Conservation (phyloP, 1,139 yeast genomes). For the Cylindricascospora bacillispora region DNA sequence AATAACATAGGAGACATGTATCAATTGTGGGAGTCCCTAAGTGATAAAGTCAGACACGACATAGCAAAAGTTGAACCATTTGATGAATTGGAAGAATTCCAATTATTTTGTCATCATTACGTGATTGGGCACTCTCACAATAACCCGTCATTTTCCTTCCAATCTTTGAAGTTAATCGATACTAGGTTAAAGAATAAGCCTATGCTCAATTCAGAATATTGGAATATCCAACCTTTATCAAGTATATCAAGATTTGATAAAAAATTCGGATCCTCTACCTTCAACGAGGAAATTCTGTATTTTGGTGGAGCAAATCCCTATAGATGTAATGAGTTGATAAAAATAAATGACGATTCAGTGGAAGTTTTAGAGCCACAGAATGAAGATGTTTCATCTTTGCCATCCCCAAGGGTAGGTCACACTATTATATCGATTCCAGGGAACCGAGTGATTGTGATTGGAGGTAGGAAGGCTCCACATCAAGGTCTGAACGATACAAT, state of each 20-base stretch:
- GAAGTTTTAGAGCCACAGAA: constrained; percentile 1
- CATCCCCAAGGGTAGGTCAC: constrained; percentile 48
- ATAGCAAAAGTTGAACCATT: constrained; percentile 50
- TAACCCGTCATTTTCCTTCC: constrained; percentile 10
- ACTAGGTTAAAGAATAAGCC: too few species aligned
- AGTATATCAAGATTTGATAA: neutral
- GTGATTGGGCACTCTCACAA: constrained; percentile 50
- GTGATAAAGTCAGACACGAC: constrained; percentile 29
- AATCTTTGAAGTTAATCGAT: too few species aligned
- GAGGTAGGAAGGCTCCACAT: constrained; percentile 61
- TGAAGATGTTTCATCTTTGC: constrained; percentile 4
- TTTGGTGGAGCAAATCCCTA: constrained; percentile 33
- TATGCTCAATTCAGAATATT: too few species aligned
- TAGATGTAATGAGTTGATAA: constrained; percentile 12
- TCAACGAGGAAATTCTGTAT: constrained; percentile 18
- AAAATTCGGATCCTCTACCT: constrained; percentile 12
- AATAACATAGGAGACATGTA: constrained; percentile 45
- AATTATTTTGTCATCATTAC: constrained; percentile 67
- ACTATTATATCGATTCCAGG: constrained; percentile 29
- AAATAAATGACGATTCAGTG: constrained; percentile 6
- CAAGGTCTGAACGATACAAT: constrained; percentile 33
- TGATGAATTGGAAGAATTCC: constrained; percentile 79
- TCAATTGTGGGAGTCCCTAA: constrained; percentile 42
- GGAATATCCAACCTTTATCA: neutral
- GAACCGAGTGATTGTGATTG: constrained; percentile 34